Base-by-base conservation (phyloP, 352 stramenopile genomes). In the Lagenidium sp. region DNA sequence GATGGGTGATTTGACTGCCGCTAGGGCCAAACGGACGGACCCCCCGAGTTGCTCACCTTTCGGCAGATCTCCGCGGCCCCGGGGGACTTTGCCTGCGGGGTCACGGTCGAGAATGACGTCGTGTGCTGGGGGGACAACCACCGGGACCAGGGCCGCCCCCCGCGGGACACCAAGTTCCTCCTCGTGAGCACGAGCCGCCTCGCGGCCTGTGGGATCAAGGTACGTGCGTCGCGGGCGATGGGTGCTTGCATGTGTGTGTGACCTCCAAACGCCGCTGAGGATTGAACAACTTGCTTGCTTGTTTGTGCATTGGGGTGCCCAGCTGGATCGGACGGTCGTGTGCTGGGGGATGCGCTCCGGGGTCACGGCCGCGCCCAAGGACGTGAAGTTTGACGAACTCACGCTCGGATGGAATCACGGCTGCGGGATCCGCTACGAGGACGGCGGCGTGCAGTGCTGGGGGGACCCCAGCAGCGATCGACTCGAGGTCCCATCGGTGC, bases 71-170 rank as follows among this genome's bases (percentile, higher is more conserved):
- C 75, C 12, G 63, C 67, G 1, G 76, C 72, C 0, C 56, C 75
- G 0, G 72, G 75, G 2, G 68, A 82, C 18, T 85, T 88, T 37
- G 65, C 52, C 2, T 87, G 77, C 30, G 77, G 74, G 26, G 66
- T 90, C 21, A 87, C 65, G 0, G 55, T 60, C 6, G 50, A 70
- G 26, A 65, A 82, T 22, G 54, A 55, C 12, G 43, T 85, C 18
- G 47, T 50, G 12, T 94, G 81, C 41, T 91, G 81, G 81, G 81
- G 79, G 7, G 73, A 85, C 44, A 85, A 91, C 40, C 60, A 82
- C 30, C 68, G 73, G 30, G 65, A 61, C 6, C 75, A 94, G 57
- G 57, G 61, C 13, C 48, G 48, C 4, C 65, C 73, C 3, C 74
- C 79, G 2, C 44, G 18, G 4, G 55, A 62, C 35, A 54, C 61